Base-by-base conservation (phyloP, 805 yeast species). In the Candida palmyrensis region DNA sequence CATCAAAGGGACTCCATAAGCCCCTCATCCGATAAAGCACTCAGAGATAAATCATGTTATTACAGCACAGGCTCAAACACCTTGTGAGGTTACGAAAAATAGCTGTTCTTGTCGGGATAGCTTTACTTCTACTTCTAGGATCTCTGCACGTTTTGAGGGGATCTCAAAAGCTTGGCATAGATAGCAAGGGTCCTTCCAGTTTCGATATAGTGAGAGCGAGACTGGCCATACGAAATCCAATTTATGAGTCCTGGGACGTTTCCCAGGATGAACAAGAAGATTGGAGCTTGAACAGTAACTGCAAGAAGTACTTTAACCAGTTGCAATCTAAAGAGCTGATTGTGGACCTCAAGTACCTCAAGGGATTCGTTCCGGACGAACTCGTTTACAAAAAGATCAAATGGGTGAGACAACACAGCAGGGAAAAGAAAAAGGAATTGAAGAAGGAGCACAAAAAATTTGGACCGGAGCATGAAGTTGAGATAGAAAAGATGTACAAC, bases 351-450 rank as follows among this genome's bases (percentile, higher is more conserved):
- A 37, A 18, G 11, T 42, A 40, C 24, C 10, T 44, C 27, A 48
- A 43, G 23, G 11, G 20, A 5, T 29, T 36, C 27, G 21, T 41
- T 16, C 39, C 49, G 32, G 48, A 53, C 30, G 39, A 39, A n/a
- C 20, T 37, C 11, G 27, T 59, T 3, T 60, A 53, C 35, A 48
- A 55, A 30, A 43, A 49, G 30, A 45, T 43, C 22, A 42, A 47
- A 29, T 59, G 63, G 59, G 18, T 57, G 9, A 35, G 53, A 19
- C 27, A 29, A 20, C 20, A 24, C 23, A 7, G 32, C 6, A 33
- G 21, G 15, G 43, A 43, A 13, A 45, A 45, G 20, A 45, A 40
- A 27, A 41, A 35, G 22, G 27, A 28, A 18, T 34, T 40, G 16
- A 48, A 46, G 24, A 32, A 36, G 20, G 25, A 41, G 21, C 51